Conservation (phyloP, 257 asterid species). For the Solanum dulcamara region DNA sequence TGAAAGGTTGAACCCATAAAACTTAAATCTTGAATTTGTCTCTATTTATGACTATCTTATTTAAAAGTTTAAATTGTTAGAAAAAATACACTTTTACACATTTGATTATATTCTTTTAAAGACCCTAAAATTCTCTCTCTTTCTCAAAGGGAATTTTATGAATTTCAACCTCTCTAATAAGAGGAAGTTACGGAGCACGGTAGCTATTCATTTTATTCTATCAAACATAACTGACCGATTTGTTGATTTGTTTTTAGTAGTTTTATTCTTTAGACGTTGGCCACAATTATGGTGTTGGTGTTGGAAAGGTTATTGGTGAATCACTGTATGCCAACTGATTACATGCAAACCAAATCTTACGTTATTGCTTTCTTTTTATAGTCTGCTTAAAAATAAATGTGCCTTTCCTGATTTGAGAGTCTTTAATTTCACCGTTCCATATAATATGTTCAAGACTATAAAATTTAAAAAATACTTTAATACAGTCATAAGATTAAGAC, state of each 20-base stretch:
- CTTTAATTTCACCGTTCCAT: background rate
- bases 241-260: background rate
- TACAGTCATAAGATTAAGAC: background rate
- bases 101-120: too few relatives aligned
- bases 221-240: background rate
- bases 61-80: background rate
- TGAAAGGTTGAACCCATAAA: background rate
- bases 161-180: background rate
- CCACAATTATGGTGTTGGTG: background rate
- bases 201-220: background rate
- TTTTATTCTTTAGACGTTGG: background rate
- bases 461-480: too few relatives aligned
- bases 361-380: background rate
- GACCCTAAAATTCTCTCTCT: background rate
- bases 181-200: background rate
- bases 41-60: background rate
- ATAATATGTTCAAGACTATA: too few relatives aligned
- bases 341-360: background rate
- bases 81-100: background rate
- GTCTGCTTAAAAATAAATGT: background rate
- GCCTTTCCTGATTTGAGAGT: background rate
- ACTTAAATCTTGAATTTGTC: background rate
- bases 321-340: background rate
- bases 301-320: background rate
- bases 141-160: background rate